Base-by-base conservation (phyloP, 345 rosid genomes). In the Bruguiera parviflora region DNA sequence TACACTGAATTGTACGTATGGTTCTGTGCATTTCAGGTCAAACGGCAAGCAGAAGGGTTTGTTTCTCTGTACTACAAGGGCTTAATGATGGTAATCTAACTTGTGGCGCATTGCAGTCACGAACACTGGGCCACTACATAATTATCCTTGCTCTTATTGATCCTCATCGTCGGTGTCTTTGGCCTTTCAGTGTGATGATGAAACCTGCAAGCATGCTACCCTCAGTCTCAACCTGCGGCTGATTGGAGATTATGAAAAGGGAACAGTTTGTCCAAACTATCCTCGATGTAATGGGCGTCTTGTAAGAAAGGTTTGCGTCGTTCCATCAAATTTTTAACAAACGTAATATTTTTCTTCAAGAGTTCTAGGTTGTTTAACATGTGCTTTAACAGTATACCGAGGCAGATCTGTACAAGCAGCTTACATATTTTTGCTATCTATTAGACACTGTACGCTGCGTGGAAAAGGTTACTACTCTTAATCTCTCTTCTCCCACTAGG, bases 261-360 rank as follows among this genome's bases (percentile, higher is more conserved):
- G 99, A 65, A 95, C 99, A n/a, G 90, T 89, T 73, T 95, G 99
- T 78, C 94, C 97, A 29, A 91, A 85, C 75, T 88, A 95, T 77
- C 99, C 99, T 35, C 89, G 86, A 63, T 95, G 99, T 65, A 86
- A 84, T 21, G 99, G 99, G 5, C 86, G 74, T 69, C 97, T 95
- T 55, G 63, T 81, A 64, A 79, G 91, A 85, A 87, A 86, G 99
- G 99, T 90, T 63, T 51, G 16, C 27, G 6, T 56, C 52, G 8
- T 53, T 53, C 58, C 49, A 2, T 43, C 13, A 43, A 43, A 4
- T 0, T 43, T 43, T 13, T 43, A 13, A 43, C 18, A 43, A 13
- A 13, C 13, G 5, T 43, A 29, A 20, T 53, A 46, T 43, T 31
- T 0, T 51, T 5, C 18, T 63, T 2, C 18, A 11, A 25, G 13